Conservation (phyloP, 768 basidiomycete genomes). For the Lactarius pseudohatsudake region DNA sequence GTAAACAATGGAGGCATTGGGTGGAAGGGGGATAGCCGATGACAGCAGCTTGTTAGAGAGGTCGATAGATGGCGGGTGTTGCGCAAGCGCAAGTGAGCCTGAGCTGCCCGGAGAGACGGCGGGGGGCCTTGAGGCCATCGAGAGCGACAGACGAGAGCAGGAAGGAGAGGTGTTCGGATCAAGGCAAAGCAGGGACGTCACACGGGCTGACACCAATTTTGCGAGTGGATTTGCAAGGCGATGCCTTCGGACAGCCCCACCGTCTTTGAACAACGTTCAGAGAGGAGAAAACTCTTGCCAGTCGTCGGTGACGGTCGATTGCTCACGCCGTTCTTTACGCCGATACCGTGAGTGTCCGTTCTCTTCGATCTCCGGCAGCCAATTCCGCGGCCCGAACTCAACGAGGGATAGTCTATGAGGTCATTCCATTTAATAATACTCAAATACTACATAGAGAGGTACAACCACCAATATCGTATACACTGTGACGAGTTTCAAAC, state of each 20-base stretch:
- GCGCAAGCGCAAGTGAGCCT: conserved; percentile 35
- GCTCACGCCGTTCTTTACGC: conserved; percentile 9
- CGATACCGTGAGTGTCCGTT: background rate
- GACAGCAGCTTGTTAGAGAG: conserved; percentile 45
- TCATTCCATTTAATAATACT: background rate
- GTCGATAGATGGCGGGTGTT: conserved; percentile 37
- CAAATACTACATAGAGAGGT: background rate
- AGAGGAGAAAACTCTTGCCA: background rate
- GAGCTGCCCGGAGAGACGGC: conserved; percentile 35
- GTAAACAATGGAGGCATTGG: conserved; percentile 45
- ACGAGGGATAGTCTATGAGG: background rate
- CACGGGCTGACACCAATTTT: conserved; percentile 10
- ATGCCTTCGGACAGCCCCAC: background rate
- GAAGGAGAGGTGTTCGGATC: background rate
- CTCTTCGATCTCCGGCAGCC: conserved; percentile 2
- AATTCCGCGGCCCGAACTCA: background rate
- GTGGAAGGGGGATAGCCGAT: conserved; percentile 48
- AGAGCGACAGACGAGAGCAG: conserved; percentile 1
- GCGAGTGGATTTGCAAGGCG: background rate
- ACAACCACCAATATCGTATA: background rate
- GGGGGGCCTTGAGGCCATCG: conserved; percentile 35
- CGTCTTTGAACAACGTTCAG: background rate
- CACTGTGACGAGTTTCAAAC: conserved; percentile 1
- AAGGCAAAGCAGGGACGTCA: conserved; percentile 10
- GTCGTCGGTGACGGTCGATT: background rate